phyloP scores from a whole-genome alignment of 78 protist species.

The Dictyostelium brefeldianum region DNA sequence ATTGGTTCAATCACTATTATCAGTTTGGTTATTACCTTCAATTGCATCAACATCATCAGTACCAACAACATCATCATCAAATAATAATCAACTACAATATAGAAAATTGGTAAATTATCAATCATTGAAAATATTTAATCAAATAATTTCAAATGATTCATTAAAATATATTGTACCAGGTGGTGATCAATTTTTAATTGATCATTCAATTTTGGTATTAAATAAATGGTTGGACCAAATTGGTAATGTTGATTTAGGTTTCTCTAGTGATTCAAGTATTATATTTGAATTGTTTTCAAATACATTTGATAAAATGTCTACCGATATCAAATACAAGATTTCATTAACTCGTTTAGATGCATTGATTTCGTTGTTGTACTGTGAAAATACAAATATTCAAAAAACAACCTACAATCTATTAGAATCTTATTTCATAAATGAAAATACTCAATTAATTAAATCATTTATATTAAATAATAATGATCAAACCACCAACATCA shows the following conservation, averaged over 20 bases:
- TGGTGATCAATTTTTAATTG: background rate
- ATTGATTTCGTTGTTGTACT: background rate
- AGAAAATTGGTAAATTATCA: slow-evolving; percentile 8
- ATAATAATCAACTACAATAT: background rate
- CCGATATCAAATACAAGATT: slow-evolving; percentile 16
- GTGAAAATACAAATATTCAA: background rate
- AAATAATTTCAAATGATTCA: slow-evolving; percentile 28
- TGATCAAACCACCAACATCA: too few species aligned
- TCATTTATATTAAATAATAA: background rate
- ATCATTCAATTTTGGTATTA: slow-evolving; percentile 12
- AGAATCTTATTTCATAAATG: slow-evolving; percentile 30
- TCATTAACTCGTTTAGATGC: background rate
- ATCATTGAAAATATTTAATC: slow-evolving; percentile 45
- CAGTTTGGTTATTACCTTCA: background rate
- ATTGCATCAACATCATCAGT: background rate
- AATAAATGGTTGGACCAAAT: slow-evolving; percentile 1
- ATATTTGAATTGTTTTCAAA: slow-evolving; percentile 8
- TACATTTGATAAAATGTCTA: slow-evolving; percentile 14
- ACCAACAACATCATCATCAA: background rate
- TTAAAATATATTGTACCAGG: slow-evolving; percentile 12
- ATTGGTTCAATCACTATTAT: slow-evolving; percentile 28
- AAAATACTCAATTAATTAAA: background rate
- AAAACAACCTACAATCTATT: slow-evolving; percentile 10
- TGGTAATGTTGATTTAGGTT: background rate
- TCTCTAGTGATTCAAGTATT: background rate